A percentile compares a stretch with the other conserved stretches of the same genome.
Evolutionary conservation across 2,329 filamentous ascomycete species (phyloP).

Genomic region (Aspergillus pseudoterreus): DNA sequence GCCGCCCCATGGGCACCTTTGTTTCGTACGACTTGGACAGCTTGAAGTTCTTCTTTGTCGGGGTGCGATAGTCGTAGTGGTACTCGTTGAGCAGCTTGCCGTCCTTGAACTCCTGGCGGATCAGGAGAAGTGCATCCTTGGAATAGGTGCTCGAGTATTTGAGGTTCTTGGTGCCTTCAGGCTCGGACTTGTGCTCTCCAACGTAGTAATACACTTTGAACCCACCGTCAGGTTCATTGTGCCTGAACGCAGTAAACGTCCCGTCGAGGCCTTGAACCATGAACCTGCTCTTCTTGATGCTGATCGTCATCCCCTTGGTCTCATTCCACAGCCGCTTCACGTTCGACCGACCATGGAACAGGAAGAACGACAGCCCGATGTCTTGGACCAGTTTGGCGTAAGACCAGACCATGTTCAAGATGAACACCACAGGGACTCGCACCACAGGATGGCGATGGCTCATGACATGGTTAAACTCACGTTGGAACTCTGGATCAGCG

Average conservation of each 20-base stretch:
- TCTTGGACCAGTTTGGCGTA: conserved; percentile 46
- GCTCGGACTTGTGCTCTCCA: conserved; percentile 44
- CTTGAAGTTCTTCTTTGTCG: conserved; percentile 23
- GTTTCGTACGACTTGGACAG: conserved; percentile 20
- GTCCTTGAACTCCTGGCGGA: conserved; percentile 45
- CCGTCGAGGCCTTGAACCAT: conserved; percentile 48
- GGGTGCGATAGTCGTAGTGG: conserved; percentile 44
- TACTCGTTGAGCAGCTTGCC: conserved; percentile 45
- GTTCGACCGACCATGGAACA: conserved; percentile 49
- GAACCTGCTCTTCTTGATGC: conserved; percentile 45
- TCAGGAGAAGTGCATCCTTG: conserved; percentile 43
- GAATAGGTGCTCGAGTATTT: conserved; percentile 48
- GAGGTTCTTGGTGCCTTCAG: conserved; percentile 39
- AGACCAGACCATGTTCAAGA: conserved; percentile 47
- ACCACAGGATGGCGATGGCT: conserved; percentile 31
- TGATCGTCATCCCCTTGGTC: conserved; percentile 48
- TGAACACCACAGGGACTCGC: conserved; percentile 35
- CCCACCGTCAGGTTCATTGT: conserved; percentile 32
- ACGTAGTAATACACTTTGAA: conserved; percentile 41
- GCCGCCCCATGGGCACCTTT: conserved; percentile 45
- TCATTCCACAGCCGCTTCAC: conserved; percentile 47
- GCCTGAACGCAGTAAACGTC: conserved; percentile 49
- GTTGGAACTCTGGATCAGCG: conserved; percentile 51
- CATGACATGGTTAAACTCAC: conserved; percentile 48
- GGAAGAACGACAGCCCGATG: conserved; percentile 43